phyloP scores from a whole-genome alignment of 768 basidiomycete genomes.

The Boletus sp. region DNA sequence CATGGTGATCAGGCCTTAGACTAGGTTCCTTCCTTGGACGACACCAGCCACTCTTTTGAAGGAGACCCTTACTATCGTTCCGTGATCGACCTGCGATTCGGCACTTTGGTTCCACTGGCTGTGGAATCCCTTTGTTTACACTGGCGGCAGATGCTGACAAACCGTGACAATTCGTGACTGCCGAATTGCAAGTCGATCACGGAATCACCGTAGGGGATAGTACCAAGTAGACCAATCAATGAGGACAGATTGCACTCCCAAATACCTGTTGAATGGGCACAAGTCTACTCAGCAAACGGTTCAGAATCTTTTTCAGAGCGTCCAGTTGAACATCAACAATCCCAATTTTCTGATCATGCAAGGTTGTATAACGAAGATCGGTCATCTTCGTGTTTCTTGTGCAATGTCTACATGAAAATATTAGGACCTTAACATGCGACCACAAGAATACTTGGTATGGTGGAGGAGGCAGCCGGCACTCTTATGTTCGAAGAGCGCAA shows the following conservation, averaged over 20 bases:
- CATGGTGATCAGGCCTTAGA: too few species aligned
- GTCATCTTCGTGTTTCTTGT: conserved; percentile 8
- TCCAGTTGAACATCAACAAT: conserved; percentile 99
- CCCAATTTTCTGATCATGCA: conserved; percentile 99
- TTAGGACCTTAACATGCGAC: conserved; percentile 92
- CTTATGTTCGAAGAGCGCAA: conserved; percentile 99
- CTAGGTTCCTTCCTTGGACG: too few species aligned
- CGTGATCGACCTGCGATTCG: too few species aligned
- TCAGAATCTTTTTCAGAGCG: conserved; percentile 92
- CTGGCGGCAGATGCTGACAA: too few species aligned
- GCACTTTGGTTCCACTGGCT: too few species aligned
- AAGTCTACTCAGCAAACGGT: conserved; percentile 82
- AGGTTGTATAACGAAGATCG: conserved; percentile 95
- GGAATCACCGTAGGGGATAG: too few species aligned
- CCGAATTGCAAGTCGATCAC: too few species aligned
- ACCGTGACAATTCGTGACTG: too few species aligned
- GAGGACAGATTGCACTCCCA: conserved; percentile 87
- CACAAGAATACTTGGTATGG: conserved; percentile 98
- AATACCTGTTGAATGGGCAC: conserved; percentile 96
- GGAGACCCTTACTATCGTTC: too few species aligned
- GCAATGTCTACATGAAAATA: not conserved
- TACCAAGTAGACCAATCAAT: not conserved
- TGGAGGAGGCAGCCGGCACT: conserved; percentile 97
- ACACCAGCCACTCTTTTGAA: too few species aligned
- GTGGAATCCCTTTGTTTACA: too few species aligned